phyloP scores from a whole-genome alignment of 2,329 filamentous ascomycete species.

The Colletotrichum sp. region DNA sequence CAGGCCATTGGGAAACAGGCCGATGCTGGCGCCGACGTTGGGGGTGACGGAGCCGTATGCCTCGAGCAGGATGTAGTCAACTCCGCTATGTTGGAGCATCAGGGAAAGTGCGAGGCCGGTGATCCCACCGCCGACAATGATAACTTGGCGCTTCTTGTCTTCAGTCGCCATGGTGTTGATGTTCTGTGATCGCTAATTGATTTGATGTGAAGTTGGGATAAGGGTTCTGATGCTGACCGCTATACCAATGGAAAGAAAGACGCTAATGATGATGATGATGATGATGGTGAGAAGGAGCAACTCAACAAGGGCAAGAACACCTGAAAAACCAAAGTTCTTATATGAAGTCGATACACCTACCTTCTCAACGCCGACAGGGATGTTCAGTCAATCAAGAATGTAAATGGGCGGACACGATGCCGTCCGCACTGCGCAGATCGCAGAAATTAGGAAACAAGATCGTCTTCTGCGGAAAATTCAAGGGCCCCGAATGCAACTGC shows the following conservation, averaged over 20 bases:
- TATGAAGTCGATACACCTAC: neutral
- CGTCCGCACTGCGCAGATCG: neutral
- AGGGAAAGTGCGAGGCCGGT: constrained; percentile 26
- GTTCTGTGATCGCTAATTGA: neutral
- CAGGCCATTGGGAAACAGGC: constrained; percentile 42
- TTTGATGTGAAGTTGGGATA: neutral
- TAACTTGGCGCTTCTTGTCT: constrained; percentile 11
- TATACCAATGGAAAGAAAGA: neutral
- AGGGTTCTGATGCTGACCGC: neutral
- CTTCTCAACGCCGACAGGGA: neutral
- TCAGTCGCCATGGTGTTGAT: neutral
- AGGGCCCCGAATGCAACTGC: neutral
- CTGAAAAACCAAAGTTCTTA: neutral
- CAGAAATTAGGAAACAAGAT: neutral
- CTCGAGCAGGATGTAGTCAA: constrained; percentile 57
- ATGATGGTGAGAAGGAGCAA: neutral
- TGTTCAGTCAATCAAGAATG: neutral
- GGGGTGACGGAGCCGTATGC: constrained; percentile 43
- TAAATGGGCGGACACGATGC: neutral
- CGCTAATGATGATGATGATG: neutral
- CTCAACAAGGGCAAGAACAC: neutral
- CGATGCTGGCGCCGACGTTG: constrained; percentile 51
- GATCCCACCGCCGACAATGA: constrained; percentile 27
- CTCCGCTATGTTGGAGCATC: constrained; percentile 44
- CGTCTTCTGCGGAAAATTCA: neutral